A percentile compares a stretch with the other conserved stretches of the same genome.
These are phyloP conservation scores for Hypoxylon fuscum DNA, from an alignment of 495 filamentous ascomycete species.

Conservation along the genomic window DNA sequence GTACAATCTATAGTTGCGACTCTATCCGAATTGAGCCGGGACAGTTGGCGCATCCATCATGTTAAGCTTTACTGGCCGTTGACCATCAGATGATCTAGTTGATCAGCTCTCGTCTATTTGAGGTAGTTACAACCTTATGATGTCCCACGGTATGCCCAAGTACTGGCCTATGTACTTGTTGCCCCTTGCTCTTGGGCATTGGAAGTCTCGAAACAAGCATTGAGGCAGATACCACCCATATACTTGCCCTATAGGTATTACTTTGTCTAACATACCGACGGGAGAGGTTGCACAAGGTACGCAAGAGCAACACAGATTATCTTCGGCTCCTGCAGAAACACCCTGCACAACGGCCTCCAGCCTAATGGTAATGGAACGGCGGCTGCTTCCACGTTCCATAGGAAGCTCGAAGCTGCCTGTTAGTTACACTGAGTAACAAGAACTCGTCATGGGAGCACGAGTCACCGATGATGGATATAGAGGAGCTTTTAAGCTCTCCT, in stretches of 20 bases:
- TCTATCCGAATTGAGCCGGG: slow-evolving; percentile 35
- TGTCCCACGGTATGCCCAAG: slow-evolving; percentile 16
- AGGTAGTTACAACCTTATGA: slow-evolving; percentile 36
- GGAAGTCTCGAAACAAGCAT: slow-evolving; percentile 32
- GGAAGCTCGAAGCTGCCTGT: slow-evolving; percentile 1
- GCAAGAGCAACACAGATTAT: slow-evolving; percentile 9
- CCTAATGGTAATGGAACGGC: slow-evolving; percentile 32
- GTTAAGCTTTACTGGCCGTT: slow-evolving; percentile 36
- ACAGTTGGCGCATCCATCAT: slow-evolving; percentile 37
- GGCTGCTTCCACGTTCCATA: slow-evolving; percentile 16
- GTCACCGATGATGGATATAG: slow-evolving; percentile 32
- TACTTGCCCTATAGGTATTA: slow-evolving; percentile 42
- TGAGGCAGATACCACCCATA: slow-evolving; percentile 36
- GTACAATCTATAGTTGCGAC: slow-evolving; percentile 25
- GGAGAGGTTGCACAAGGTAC: slow-evolving; percentile 27
- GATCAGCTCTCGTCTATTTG: slow-evolving; percentile 38
- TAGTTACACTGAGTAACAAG: slow-evolving; percentile 27
- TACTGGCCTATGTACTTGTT: slow-evolving; percentile 8
- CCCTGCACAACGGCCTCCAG: slow-evolving; percentile 23
- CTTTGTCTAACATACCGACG: slow-evolving; percentile 22
- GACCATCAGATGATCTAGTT: slow-evolving; percentile 40
- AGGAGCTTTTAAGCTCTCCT: slow-evolving; percentile 27
- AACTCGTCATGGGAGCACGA: slow-evolving; percentile 32
- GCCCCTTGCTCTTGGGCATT: not conserved
- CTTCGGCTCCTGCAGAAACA: slow-evolving; percentile 31